Conservation (phyloP, 2,329 filamentous ascomycete genomes). For the Lasiodiplodia gonubiensis region DNA sequence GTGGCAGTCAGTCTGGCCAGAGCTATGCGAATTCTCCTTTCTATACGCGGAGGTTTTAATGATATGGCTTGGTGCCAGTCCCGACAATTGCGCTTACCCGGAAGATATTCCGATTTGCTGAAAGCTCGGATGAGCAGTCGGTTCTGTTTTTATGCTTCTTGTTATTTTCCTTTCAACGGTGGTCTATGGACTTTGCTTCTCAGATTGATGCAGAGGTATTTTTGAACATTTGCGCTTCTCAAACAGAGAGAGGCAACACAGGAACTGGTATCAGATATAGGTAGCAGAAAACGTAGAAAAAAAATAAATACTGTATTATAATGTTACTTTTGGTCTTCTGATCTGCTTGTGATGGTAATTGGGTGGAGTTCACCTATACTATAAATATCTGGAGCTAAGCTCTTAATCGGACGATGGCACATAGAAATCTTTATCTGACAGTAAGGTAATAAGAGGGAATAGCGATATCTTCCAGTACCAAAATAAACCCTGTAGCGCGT, state of each 20-base stretch:
- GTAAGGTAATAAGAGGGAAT: too few relatives aligned
- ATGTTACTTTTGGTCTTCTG: neutral
- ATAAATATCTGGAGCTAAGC: neutral
- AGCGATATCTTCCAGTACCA: too few relatives aligned
- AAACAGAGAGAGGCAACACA: neutral
- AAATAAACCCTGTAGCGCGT: too few relatives aligned
- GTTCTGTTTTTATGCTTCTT: neutral
- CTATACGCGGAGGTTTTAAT: neutral
- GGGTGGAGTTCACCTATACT: neutral
- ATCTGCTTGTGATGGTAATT: neutral
- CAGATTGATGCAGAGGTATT: neutral
- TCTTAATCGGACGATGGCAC: too few relatives aligned
- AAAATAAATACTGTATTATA: neutral
- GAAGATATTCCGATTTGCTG: neutral
- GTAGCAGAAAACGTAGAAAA: neutral
- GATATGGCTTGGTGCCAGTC: neutral
- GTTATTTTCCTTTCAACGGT: neutral
- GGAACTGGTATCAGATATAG: neutral
- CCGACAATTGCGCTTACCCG: neutral
- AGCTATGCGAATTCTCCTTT: neutral
- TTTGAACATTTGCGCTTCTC: neutral
- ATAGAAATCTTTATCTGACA: too few relatives aligned
- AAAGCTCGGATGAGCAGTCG: neutral
- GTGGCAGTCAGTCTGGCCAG: neutral
- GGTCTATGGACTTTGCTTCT: neutral